Evolutionary conservation across 2,329 filamentous ascomycete genomes (phyloP).

Genomic region (Fusarium sp.): DNA sequence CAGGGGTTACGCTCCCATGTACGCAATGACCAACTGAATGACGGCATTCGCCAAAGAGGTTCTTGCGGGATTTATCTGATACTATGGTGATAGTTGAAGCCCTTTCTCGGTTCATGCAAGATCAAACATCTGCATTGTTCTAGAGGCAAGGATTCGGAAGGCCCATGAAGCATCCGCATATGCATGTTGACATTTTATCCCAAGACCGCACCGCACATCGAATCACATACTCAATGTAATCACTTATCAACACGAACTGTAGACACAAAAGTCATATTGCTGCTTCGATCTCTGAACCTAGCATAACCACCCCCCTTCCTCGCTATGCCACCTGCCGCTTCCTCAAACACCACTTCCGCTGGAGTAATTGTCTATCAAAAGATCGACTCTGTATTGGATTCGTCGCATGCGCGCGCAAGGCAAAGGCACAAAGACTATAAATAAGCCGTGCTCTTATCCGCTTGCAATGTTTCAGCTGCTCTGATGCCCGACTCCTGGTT

Average conservation of each 20-base stretch:
- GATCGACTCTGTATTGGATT: slow-evolving; percentile 13
- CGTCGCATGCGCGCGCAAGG: slow-evolving; percentile 3
- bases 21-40: background rate
- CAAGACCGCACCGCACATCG: background rate
- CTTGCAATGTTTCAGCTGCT: background rate
- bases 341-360: background rate
- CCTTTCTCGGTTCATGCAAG: background rate
- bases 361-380: slow-evolving; percentile 8
- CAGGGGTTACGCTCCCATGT: background rate
- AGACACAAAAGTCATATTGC: background rate
- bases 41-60: background rate
- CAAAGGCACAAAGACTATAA: background rate
- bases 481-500: background rate
- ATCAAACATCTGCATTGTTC: background rate
- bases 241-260: background rate
- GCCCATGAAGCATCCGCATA: background rate
- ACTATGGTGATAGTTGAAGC: background rate
- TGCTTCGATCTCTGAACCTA: slow-evolving; percentile 17
- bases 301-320: slow-evolving; percentile 2
- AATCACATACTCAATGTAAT: background rate
- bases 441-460: slow-evolving; percentile 5
- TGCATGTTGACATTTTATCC: background rate
- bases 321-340: background rate
- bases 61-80: background rate
- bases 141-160: background rate